Evolutionary conservation across 2,329 filamentous ascomycete genomes (phyloP).

Genomic region (Penicillium decumbens): DNA sequence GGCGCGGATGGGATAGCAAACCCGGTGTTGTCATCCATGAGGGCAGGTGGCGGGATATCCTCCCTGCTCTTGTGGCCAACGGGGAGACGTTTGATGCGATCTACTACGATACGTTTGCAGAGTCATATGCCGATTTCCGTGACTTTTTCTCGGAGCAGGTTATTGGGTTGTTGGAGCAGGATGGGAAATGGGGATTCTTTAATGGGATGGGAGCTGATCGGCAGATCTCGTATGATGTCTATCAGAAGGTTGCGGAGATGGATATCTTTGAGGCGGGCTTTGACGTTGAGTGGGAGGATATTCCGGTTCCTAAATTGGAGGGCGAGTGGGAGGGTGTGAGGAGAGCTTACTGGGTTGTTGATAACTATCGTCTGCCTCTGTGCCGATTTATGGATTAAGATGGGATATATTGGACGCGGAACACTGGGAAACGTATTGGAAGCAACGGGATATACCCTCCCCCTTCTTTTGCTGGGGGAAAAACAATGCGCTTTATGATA

Average conservation of each 20-base stretch:
- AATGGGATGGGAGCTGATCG: conserved; percentile 84
- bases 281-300: conserved; percentile 79
- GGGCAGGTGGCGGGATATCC: conserved; percentile 76
- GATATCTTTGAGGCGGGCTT: conserved; percentile 84
- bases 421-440: not conserved
- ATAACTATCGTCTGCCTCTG: conserved; percentile 48
- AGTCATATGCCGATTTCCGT: conserved; percentile 80
- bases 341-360: conserved; percentile 83
- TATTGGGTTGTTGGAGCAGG: conserved; percentile 62
- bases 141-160: conserved; percentile 86
- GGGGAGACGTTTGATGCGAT: conserved; percentile 77
- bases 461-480: conserved; percentile 1
- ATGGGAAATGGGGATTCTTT: conserved; percentile 59
- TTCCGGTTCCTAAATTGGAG: conserved; percentile 68
- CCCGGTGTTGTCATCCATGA: conserved; percentile 58
- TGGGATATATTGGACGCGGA: not conserved
- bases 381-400: conserved; percentile 38
- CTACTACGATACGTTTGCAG: conserved; percentile 97
- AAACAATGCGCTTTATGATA: conserved; percentile 16
- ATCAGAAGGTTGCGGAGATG: conserved; percentile 85
- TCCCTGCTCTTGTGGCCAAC: conserved; percentile 62
- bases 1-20: conserved; percentile 64
- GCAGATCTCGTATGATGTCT: conserved; percentile 92
- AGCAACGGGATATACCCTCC: not conserved
- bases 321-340: conserved; percentile 85